Base-by-base conservation (phyloP, 495 filamentous ascomycete species). In the Oidiodendron maius region DNA sequence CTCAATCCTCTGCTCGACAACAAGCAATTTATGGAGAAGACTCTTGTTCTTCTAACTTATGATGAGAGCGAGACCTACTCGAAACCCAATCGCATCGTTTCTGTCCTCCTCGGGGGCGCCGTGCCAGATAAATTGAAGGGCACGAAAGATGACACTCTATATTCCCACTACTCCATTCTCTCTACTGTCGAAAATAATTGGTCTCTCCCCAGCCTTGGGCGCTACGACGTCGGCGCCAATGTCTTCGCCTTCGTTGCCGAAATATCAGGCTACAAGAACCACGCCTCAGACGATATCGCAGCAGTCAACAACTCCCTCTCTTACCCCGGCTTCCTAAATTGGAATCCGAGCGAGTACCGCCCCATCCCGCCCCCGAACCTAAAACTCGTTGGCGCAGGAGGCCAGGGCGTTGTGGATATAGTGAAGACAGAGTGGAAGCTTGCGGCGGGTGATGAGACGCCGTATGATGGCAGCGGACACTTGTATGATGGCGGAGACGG, bases 151-250 rank as follows among this genome's bases (percentile, higher is more conserved):
- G 59, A 76, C 60, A 84, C 78, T 11, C 82, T 86, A 62, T 86
- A 86, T 62, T 85, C 79, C 11, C 83, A 86, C 62, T 86, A 82
- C 71, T 84, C 81, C 21, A 72, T 79, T 41, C 70, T 86, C 38
- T 75, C 82, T 4, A 80, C 80, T 5, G 46, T 83, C 17, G 71
- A 83, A 45, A 71, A 77, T 37, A 87, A 87, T 69, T 86, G 81
- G 81, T 78, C 66, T 12, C 68, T 86, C 26, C 77, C 80, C 15
- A 74, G 77, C 25, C 73, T 87, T 8, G 83, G 83, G 10, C 71
- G 83, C 55, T 86, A 81, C 68, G 83, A 87, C 54, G 82, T 82
- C 35, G 82, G 82, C 48, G 83, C 83, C 24, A 87, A 87, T 48
- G 67, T 86, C 16, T 78, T 86, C 47, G 57, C 74, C 24, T 61